A percentile compares a stretch with the other conserved stretches of the same genome.
Conservation (phyloP, 495 filamentous ascomycete genomes). For the Penicillium egyptiacum region DNA sequence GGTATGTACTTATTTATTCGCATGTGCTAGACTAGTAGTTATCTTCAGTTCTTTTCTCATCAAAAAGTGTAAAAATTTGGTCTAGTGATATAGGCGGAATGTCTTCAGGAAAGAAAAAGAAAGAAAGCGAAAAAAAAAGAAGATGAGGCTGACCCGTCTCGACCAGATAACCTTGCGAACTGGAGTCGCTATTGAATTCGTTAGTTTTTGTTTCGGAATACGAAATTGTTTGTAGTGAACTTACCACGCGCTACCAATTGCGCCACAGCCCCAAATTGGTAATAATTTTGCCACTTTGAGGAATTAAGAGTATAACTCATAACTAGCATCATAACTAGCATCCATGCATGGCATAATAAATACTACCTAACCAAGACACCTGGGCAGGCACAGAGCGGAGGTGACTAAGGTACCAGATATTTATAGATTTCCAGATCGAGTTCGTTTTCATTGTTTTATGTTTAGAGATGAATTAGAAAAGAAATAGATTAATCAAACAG, state of each 20-base stretch:
- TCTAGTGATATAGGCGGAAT: too few relatives aligned
- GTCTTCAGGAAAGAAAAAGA: neutral
- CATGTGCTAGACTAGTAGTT: neutral
- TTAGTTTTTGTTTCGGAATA: too few relatives aligned
- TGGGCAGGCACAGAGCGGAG: constrained; percentile 1
- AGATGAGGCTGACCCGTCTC: constrained; percentile 14
- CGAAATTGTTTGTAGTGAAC: too few relatives aligned
- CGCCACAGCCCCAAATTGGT: too few relatives aligned
- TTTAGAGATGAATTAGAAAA: neutral
- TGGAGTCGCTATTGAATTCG: constrained; percentile 19
- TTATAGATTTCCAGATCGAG: constrained; percentile 7
- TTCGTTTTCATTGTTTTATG: neutral
- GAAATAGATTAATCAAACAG: neutral
- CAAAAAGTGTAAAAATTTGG: too few relatives aligned
- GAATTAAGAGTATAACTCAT: too few relatives aligned
- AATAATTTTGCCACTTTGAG: too few relatives aligned
- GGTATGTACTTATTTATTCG: neutral
- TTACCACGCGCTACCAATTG: too few relatives aligned
- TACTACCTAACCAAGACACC: too few relatives aligned
- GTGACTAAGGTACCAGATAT: constrained; percentile 2
- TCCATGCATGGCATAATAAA: too few relatives aligned
- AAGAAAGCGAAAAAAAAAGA: neutral
- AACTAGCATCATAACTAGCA: too few relatives aligned
- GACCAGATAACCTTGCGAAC: constrained; percentile 24
- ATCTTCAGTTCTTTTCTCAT: too few relatives aligned